These are phyloP conservation scores for Debaryomycetaceae sp. DNA, from an alignment of 1,139 yeast species.

Conservation along the genomic window DNA sequence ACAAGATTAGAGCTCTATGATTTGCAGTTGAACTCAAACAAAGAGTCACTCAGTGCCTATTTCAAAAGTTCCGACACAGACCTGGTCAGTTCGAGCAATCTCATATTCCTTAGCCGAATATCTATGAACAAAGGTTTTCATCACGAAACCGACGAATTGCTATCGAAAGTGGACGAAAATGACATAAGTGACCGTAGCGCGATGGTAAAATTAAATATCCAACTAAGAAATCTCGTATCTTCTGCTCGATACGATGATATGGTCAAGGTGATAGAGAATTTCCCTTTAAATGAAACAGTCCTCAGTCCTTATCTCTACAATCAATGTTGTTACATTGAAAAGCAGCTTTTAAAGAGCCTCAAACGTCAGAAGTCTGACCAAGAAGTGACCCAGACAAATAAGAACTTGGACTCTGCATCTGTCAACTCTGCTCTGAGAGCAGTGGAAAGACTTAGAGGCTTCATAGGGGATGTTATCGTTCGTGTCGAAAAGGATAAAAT, in stretches of 20 bases:
- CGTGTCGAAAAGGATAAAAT: slow-evolving; percentile 28
- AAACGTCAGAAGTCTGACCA: slow-evolving; percentile 3
- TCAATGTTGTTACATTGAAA: slow-evolving; percentile 31
- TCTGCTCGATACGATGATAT: slow-evolving; percentile 19
- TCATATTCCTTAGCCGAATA: slow-evolving; percentile 28
- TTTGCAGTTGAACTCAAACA: slow-evolving; percentile 10
- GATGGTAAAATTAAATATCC: slow-evolving; percentile 22
- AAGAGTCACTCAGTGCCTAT: slow-evolving; percentile 2
- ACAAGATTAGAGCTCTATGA: slow-evolving; percentile 15
- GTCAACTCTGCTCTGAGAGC: slow-evolving; percentile 3
- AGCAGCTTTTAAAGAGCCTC: slow-evolving; percentile 14
- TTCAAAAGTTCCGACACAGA: neutral
- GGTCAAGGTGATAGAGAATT: slow-evolving; percentile 18
- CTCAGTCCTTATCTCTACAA: slow-evolving; percentile 35
- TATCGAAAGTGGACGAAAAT: slow-evolving; percentile 17
- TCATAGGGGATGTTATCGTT: slow-evolving; percentile 32
- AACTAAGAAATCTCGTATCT: slow-evolving; percentile 20
- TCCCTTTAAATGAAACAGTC: slow-evolving; percentile 27
- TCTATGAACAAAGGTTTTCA: slow-evolving; percentile 27
- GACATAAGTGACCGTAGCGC: slow-evolving; percentile 25
- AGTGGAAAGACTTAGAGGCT: slow-evolving; percentile 20
- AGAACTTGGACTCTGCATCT: neutral
- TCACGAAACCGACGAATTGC: slow-evolving; percentile 20
- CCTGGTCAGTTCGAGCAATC: slow-evolving; percentile 24
- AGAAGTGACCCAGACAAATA: neutral